These are phyloP conservation scores for Huntiella bhutanensis DNA, from an alignment of 2,329 filamentous ascomycete species.

Conservation along the genomic window DNA sequence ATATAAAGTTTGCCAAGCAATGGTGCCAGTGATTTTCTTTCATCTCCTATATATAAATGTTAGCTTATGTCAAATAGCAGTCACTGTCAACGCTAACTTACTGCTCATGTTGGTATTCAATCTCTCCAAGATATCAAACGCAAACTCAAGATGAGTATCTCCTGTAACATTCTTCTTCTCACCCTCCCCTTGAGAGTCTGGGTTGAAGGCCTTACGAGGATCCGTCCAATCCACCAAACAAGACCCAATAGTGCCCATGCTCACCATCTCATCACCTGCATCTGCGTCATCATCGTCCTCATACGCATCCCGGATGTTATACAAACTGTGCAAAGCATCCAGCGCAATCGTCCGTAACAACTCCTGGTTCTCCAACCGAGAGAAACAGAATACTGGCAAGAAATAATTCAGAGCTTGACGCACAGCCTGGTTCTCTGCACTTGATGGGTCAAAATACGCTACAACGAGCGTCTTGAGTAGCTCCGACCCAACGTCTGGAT, in stretches of 20 bases:
- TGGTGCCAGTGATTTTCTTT: conserved; percentile 62
- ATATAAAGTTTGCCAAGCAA: conserved; percentile 72
- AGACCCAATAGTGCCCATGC: conserved; percentile 56
- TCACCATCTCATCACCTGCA: conserved; percentile 59
- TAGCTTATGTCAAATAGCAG: conserved; percentile 13
- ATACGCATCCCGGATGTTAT: conserved; percentile 50
- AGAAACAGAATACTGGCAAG: conserved; percentile 85
- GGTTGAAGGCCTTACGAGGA: conserved; percentile 54
- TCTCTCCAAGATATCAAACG: conserved; percentile 57
- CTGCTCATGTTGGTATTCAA: conserved; percentile 47
- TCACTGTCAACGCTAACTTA: conserved; percentile 24
- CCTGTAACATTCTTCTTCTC: conserved; percentile 49
- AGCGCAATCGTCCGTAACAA: conserved; percentile 60
- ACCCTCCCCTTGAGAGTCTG: conserved; percentile 28
- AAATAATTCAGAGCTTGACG: conserved; percentile 84
- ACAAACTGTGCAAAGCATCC: conserved; percentile 54
- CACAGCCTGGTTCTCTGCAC: conserved; percentile 59
- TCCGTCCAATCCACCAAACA: conserved; percentile 92
- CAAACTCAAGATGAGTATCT: conserved; percentile 64
- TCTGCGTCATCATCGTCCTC: conserved; percentile 63
- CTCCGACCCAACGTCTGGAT: conserved; percentile 45
- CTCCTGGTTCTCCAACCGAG: conserved; percentile 60
- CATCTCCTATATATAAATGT: conserved; percentile 42
- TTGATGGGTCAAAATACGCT: conserved; percentile 77
- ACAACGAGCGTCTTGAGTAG: conserved; percentile 72